Evolutionary conservation across 208 protist species (phyloP).

Genomic region (Angomonas desouzai): DNA sequence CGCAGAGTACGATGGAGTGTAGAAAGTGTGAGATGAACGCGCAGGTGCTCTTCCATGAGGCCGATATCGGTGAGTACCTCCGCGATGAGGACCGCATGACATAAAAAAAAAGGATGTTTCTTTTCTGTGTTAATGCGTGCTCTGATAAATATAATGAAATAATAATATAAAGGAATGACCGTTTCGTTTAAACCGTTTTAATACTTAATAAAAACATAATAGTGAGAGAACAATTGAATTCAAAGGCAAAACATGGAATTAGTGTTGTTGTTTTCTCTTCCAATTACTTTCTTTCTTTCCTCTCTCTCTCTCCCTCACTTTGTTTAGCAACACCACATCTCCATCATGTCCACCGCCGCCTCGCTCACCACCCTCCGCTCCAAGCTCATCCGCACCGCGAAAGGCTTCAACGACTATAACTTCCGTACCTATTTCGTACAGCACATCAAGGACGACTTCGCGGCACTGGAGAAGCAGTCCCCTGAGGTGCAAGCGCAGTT

Average conservation of each 20-base stretch:
- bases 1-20: conserved; percentile 95
- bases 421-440: conserved; percentile 85
- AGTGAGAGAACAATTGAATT: background rate
- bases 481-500: conserved; percentile 56
- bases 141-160: background rate
- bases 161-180: background rate
- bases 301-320: conserved; percentile 11
- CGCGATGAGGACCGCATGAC: conserved; percentile 94
- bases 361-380: conserved; percentile 42
- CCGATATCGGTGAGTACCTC: conserved; percentile 98
- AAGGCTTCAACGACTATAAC: conserved; percentile 84
- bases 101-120: conserved; percentile 30
- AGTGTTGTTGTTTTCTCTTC: background rate
- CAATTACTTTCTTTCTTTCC: conserved; percentile 16
- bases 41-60: conserved; percentile 96
- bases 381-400: conserved; percentile 52
- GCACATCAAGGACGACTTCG: conserved; percentile 77
- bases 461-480: conserved; percentile 31
- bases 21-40: conserved; percentile 95
- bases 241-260: background rate
- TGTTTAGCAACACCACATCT: background rate
- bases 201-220: background rate
- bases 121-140: too few relatives aligned
- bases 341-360: background rate
- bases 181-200: conserved; percentile 1